A percentile compares a stretch with the other conserved stretches of the same genome.
Evolutionary conservation across 129 eudicot species (phyloP).

Genomic region (Flaveria linearis): DNA sequence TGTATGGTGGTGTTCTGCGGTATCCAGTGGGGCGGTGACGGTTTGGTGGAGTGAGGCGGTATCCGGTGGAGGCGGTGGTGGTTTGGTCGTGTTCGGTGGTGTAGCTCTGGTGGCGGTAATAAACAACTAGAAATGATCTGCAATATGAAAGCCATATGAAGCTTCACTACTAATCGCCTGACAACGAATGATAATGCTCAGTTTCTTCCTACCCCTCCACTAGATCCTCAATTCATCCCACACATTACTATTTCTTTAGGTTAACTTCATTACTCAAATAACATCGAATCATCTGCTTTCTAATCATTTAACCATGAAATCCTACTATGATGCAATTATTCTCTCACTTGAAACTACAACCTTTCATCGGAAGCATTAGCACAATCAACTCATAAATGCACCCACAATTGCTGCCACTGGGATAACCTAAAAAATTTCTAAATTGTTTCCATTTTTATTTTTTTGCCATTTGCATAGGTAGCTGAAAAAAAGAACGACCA

Average conservation of each 20-base stretch:
- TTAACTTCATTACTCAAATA: not conserved
- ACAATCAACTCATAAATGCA: constrained; percentile 11
- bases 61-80: too few species aligned
- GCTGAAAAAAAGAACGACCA: too few species aligned
- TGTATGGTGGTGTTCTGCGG: too few species aligned
- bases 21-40: too few species aligned
- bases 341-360: not conserved
- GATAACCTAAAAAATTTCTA: not conserved
- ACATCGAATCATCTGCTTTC: not conserved
- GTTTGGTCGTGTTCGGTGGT: too few species aligned
- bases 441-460: not conserved
- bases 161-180: not conserved
- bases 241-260: not conserved
- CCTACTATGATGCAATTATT: not conserved
- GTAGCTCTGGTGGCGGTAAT: too few species aligned
- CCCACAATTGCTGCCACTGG: not conserved
- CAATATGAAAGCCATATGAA: not conserved
- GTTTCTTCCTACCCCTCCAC: not conserved
- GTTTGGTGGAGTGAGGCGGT: too few species aligned
- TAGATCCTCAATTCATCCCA: not conserved
- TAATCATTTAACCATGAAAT: not conserved
- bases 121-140: not conserved
- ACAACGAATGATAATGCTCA: not conserved
- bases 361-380: not conserved
- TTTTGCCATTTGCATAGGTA: too few species aligned